A percentile compares a stretch with the other conserved stretches of the same genome.
Evolutionary conservation across 208 protist genomes (phyloP).

Genomic region (Novymonas esmeraldas): DNA sequence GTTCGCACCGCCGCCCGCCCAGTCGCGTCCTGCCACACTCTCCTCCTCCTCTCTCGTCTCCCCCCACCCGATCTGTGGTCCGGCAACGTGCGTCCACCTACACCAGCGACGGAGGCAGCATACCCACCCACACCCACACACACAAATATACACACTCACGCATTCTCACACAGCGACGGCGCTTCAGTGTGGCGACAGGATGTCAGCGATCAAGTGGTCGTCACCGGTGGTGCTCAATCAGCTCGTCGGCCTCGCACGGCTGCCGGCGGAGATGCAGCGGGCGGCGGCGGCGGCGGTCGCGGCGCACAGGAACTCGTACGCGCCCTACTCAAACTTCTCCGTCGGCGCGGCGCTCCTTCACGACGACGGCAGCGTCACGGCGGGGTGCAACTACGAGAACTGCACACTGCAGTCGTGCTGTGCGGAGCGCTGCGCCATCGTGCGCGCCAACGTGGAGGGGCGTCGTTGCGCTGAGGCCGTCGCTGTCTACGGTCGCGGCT

Average conservation of each 20-base stretch:
- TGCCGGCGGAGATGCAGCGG: slow-evolving; percentile 48
- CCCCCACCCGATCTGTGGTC: too few species aligned
- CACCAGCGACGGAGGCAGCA: too few species aligned
- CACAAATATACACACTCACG: not conserved
- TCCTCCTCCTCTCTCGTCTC: not conserved
- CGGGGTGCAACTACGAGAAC: slow-evolving; percentile 90
- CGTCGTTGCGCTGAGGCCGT: slow-evolving; percentile 70
- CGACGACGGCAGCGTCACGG: slow-evolving; percentile 55
- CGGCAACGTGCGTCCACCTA: too few species aligned
- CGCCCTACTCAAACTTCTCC: slow-evolving; percentile 81
- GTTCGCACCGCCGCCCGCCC: not conserved
- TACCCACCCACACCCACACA: not conserved
- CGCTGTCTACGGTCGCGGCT: slow-evolving; percentile 68
- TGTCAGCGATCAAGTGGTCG: slow-evolving; percentile 26
- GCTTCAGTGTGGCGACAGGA: too few species aligned
- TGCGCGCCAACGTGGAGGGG: slow-evolving; percentile 74
- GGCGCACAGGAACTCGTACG: slow-evolving; percentile 60
- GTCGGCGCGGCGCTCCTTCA: slow-evolving; percentile 85
- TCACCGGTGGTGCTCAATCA: slow-evolving; percentile 32
- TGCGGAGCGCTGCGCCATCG: slow-evolving; percentile 87
- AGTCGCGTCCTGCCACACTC: not conserved
- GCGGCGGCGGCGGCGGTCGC: slow-evolving; percentile 49
- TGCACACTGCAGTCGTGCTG: slow-evolving; percentile 79
- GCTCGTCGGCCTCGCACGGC: slow-evolving; percentile 37
- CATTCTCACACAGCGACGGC: too few species aligned